Base-by-base conservation (phyloP, 345 rosid species). In the Gossypium anomalum region DNA sequence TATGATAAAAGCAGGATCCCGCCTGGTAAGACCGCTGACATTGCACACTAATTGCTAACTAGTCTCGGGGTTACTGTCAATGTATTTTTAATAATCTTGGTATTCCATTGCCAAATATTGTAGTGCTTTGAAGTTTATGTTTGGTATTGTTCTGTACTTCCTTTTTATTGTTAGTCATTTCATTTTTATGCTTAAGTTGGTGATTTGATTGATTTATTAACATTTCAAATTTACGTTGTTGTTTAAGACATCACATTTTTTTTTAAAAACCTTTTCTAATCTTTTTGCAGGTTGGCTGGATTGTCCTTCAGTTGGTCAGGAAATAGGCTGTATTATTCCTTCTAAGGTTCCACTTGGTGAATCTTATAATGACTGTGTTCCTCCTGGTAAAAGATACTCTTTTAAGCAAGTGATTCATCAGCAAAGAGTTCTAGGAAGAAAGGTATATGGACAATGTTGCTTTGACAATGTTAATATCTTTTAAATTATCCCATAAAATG, bases 311-410 rank as follows among this genome's bases (percentile, higher is more conserved):
- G 77, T 25, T 81, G 99, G 99, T 75, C 74, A 81, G 49, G 98
- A 93, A 78, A 89, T 96, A 53, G 81, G 80, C 76, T 80, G 79
- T 70, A 76, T 96, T 12, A 78, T 96, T 80, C 99, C 99, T 77
- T 96, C 99, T 2, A 96, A 96, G 85, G 97, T 92, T 81, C 99
- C 99, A 16, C 90, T 96, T 58, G 86, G 91, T 71, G 99, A 96
- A 85, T 58, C 82, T 78, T 96, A 82, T 84, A 87, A 89, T 77
- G 95, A 78, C 51, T 78, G 73, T 78, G 83, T 96, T 67, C 97
- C 90, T 83, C 97, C 97, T 58, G 97, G 99, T 68, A 86, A 80
- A 88, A 87, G 99, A 89, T 96, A 96, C 88, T 96, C 99, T 38
- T 96, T 93, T 82, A 92, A 93, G 72, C 99, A 93, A 86, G 98